Conservation (phyloP, 441 rosid genomes). For the Pelargonium cotyledonis region DNA sequence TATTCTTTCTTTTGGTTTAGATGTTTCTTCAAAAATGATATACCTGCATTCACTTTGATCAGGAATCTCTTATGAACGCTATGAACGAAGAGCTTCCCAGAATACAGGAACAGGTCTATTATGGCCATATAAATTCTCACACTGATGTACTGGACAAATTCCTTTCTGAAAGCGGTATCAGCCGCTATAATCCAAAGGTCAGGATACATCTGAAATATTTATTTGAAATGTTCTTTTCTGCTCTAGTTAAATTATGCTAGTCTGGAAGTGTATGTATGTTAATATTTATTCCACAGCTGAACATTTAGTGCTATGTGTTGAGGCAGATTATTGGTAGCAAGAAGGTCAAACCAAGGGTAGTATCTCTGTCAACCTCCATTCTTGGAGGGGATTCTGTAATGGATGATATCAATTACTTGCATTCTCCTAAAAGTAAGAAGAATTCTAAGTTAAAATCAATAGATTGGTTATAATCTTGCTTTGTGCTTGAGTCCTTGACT, state of each 20-base stretch:
- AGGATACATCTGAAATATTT: constrained; percentile 17
- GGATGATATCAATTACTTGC: constrained; percentile 70
- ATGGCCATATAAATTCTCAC: constrained; percentile 74
- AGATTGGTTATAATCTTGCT: constrained; percentile 10
- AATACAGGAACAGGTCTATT: constrained; percentile 96
- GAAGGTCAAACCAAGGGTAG: constrained; percentile 61
- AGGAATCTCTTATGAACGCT: constrained; percentile 90
- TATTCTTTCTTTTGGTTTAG: constrained; percentile 4
- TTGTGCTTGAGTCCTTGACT: constrained; percentile 19
- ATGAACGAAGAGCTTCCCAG: constrained; percentile 95
- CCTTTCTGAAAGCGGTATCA: constrained; percentile 76
- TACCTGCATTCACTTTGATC: constrained; percentile 23
- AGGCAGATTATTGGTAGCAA: constrained; percentile 61
- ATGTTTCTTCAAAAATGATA: constrained; percentile 7
- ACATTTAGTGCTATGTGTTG: constrained; percentile 21
- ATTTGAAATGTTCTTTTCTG: constrained; percentile 12
- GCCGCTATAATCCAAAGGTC: constrained; percentile 93
- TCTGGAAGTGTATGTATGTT: constrained; percentile 5
- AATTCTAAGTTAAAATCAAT: constrained; percentile 11
- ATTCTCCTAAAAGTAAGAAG: constrained; percentile 82
- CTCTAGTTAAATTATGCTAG: background rate
- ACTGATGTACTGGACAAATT: constrained; percentile 86
- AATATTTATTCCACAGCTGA: constrained; percentile 9
- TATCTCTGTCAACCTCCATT: constrained; percentile 58
- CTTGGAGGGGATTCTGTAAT: constrained; percentile 57